Evolutionary conservation across 805 yeast genomes (phyloP).

Genomic region (Ogataea angusta): DNA sequence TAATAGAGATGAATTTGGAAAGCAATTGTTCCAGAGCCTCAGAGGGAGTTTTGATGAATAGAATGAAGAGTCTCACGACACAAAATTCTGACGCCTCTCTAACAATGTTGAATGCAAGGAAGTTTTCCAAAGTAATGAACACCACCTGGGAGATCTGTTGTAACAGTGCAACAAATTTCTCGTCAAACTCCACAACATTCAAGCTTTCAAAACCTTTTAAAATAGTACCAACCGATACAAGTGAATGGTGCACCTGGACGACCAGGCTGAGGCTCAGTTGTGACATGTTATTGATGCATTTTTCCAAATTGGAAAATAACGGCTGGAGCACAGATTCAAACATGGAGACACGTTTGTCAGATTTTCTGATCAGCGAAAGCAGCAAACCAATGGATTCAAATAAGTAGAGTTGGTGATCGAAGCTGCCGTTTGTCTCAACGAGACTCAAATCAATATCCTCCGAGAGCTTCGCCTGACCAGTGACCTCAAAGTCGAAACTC

Average conservation of each 20-base stretch:
- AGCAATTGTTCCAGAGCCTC: slow-evolving; percentile 41
- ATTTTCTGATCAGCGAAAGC: slow-evolving; percentile 50
- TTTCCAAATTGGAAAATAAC: slow-evolving; percentile 66
- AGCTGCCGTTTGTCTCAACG: slow-evolving; percentile 57
- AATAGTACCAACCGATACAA: slow-evolving; percentile 87
- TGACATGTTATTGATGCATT: slow-evolving; percentile 45
- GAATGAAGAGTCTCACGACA: slow-evolving; percentile 79
- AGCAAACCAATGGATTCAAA: slow-evolving; percentile 86
- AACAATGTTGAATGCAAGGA: slow-evolving; percentile 61
- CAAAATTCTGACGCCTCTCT: slow-evolving; percentile 87
- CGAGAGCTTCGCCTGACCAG: slow-evolving; percentile 21
- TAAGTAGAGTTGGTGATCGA: slow-evolving; percentile 75
- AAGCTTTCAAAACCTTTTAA: slow-evolving; percentile 72
- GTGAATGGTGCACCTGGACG: slow-evolving; percentile 78
- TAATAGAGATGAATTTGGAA: slow-evolving; percentile 67
- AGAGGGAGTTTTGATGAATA: slow-evolving; percentile 47
- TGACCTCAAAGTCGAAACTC: slow-evolving; percentile 54
- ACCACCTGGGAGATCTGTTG: slow-evolving; percentile 66
- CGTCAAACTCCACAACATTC: slow-evolving; percentile 30
- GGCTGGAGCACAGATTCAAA: slow-evolving; percentile 72
- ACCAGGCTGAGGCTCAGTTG: slow-evolving; percentile 42
- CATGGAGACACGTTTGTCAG: slow-evolving; percentile 40
- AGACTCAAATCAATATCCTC: slow-evolving; percentile 33
- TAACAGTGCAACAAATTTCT: slow-evolving; percentile 29
- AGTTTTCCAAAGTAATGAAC: slow-evolving; percentile 74